Evolutionary conservation across 305 asterid genomes (phyloP).

Genomic region (Solanum chacoense): DNA sequence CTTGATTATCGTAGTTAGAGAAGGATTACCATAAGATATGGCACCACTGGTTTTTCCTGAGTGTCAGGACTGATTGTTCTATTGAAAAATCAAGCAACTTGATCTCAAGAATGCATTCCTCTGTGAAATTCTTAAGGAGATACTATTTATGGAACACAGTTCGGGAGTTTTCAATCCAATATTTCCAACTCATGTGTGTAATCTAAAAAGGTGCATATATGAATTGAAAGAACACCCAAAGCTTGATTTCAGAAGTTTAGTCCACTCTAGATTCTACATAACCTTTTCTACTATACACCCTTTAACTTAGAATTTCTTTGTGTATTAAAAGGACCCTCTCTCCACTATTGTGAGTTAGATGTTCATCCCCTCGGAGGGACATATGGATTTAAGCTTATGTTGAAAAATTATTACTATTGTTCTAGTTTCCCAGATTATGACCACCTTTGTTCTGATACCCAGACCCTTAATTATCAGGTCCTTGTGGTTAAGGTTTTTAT

Average conservation of each 20-base stretch:
- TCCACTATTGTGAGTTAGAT: background rate
- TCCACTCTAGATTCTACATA: background rate
- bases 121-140: background rate
- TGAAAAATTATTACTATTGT: background rate
- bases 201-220: background rate
- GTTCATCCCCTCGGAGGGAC: background rate
- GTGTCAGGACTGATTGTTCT: too few species aligned
- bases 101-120: background rate
- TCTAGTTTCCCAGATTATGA: background rate
- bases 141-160: background rate
- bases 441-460: background rate
- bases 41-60: too few species aligned
- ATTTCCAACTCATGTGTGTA: background rate
- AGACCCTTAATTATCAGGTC: background rate
- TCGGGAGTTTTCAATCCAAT: background rate
- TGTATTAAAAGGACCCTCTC: background rate
- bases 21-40: too few species aligned
- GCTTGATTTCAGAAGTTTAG: background rate
- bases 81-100: background rate
- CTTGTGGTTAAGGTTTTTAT: background rate
- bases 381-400: background rate
- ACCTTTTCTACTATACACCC: background rate
- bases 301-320: background rate
- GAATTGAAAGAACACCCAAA: background rate
- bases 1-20: too few species aligned